These are phyloP conservation scores for Stephania japonica DNA, from an alignment of 164 flowering plant species.

Conservation along the genomic window DNA sequence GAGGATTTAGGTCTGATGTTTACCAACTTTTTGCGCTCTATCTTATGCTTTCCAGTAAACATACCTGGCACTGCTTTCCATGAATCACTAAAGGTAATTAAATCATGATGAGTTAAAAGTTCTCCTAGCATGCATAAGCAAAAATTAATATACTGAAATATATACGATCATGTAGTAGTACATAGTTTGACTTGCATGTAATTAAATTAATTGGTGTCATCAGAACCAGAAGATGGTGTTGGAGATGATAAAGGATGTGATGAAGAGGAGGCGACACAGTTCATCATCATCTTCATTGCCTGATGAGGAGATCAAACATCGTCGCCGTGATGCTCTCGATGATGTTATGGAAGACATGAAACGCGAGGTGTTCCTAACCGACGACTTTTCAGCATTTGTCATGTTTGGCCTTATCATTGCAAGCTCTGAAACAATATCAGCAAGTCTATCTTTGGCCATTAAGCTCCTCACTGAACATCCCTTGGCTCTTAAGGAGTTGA, in stretches of 20 bases:
- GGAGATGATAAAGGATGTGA: constrained; percentile 52
- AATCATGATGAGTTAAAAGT: too few relatives aligned
- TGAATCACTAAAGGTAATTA: constrained; percentile 23
- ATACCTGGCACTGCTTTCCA: constrained; percentile 70
- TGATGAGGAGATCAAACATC: constrained; percentile 28
- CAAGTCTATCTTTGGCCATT: constrained; percentile 1
- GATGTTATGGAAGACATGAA: constrained; percentile 1
- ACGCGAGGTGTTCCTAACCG: neutral
- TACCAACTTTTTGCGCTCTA: constrained; percentile 51
- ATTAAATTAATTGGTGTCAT: too few relatives aligned
- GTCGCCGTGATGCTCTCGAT: neutral
- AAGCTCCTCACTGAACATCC: neutral
- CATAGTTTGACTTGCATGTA: too few relatives aligned
- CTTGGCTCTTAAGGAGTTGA: neutral
- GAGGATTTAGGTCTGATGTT: constrained; percentile 54
- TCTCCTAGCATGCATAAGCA: too few relatives aligned
- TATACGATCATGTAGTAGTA: too few relatives aligned
- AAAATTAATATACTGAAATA: too few relatives aligned
- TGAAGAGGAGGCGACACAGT: constrained; percentile 42
- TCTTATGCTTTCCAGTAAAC: constrained; percentile 67
- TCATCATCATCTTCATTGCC: neutral
- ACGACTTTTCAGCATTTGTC: neutral
- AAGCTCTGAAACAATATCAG: neutral
- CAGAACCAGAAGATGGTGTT: constrained; percentile 79
- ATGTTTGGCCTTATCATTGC: neutral